Evolutionary conservation across 2,329 filamentous ascomycete species (phyloP), one percentile per base, ranked within the genome.

Genomic region (Septoria linicola): DNA sequence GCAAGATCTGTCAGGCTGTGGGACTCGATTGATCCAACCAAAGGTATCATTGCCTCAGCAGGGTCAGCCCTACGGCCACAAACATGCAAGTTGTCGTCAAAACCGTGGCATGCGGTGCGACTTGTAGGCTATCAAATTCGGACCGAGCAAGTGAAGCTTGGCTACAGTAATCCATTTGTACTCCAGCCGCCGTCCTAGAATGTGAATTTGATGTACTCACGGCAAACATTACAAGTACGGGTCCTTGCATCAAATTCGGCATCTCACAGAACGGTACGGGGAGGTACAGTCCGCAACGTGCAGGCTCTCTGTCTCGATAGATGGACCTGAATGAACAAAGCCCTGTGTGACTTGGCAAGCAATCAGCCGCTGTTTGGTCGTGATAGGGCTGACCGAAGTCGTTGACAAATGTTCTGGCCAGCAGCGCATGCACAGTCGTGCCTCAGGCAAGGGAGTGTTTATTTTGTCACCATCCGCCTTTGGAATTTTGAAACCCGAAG

Each of bases 151-250:
- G 20, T 14, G 14, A 4, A 35, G n/a, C n/a, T 5, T 14, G 8
- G 20, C 21, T 31, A 14, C 20, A 16, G 7, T 5, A 5, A 27
- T 27, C 23, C 5, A 23, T 21, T 27, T 36, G 31, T 3, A 21
- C 31, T 43, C 19, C 25, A 17, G 30, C 8, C 25, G 27, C 25
- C 17, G 11, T 14, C 31, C 2, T n/a, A 7, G 41, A 30, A 11
- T 40, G 13, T 7, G 13, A n/a, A 8, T 14, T 14, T 17, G 32
- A 16, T 30, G 23, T 30, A 32, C 32, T 19, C 11, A 10, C 31
- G 21, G 41, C 48, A 50, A 50, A 50, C 48, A 44, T 50, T 16
- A 13, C 36, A 39, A 11, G 23, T 23, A 27, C 44, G 44, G 44
- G 44, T 30, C 44, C 44, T 47, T 40, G 35, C 44, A 40, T 19